Conservation (phyloP, 345 rosid genomes). For the Corchorus capsularis region DNA sequence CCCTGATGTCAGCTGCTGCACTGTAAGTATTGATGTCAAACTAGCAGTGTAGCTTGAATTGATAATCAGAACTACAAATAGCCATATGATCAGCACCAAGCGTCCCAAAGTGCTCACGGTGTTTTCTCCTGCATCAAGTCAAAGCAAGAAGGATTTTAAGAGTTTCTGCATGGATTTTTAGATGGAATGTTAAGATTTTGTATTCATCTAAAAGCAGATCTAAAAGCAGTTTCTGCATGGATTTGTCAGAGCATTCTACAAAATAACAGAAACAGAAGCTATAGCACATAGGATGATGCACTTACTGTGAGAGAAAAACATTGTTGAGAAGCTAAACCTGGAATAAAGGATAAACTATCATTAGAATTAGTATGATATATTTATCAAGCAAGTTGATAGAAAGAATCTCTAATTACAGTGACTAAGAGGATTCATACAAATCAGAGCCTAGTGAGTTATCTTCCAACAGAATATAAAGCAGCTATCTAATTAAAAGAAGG, state of each 20-base stretch:
- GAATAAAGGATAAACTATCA: constrained; percentile 31
- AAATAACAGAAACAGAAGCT: background rate
- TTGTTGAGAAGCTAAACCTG: constrained; percentile 99
- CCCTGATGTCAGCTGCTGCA: constrained; percentile 76
- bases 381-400: background rate
- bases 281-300: constrained; percentile 19
- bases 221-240: background rate
- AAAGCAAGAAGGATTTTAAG: constrained; percentile 13
- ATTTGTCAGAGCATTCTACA: background rate
- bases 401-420: background rate
- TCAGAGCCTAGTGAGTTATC: background rate
- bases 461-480: background rate
- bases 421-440: background rate
- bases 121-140: constrained; percentile 72
- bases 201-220: no score
- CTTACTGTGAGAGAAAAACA: constrained; percentile 98
- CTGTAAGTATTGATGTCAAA: constrained; percentile 92
- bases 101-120: constrained; percentile 85
- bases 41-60: constrained; percentile 98
- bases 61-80: constrained; percentile 88
- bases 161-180: background rate
- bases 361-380: constrained; percentile 12
- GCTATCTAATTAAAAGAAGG: background rate
- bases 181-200: no score
- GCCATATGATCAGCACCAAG: constrained; percentile 83